Conservation (phyloP, 1,284 basidiomycete genomes). For the Trametes polyzona region DNA sequence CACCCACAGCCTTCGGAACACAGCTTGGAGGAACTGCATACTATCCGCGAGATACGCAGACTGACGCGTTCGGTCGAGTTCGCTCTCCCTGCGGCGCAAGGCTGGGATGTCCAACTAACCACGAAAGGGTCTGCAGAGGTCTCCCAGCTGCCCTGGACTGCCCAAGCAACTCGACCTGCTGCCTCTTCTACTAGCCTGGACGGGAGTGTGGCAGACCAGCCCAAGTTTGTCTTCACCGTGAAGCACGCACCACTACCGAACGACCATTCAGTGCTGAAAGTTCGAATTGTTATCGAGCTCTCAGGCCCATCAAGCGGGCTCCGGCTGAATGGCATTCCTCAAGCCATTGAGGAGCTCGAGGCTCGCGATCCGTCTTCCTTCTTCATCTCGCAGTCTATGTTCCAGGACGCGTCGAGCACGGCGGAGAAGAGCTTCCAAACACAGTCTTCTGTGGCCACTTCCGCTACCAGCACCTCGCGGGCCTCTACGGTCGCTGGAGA, state of each 20-base stretch:
- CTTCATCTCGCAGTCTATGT: conserved; percentile 56
- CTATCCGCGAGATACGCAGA: conserved; percentile 64
- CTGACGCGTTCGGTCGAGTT: conserved; percentile 82
- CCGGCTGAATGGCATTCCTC: conserved; percentile 83
- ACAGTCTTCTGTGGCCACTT: conserved; percentile 48
- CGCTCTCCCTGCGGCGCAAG: conserved; percentile 74
- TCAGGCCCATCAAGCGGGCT: conserved; percentile 78
- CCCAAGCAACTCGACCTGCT: conserved; percentile 60
- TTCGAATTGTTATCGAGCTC: conserved; percentile 78
- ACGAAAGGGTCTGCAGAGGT: conserved; percentile 75
- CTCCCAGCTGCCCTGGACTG: conserved; percentile 77
- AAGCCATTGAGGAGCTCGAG: conserved; percentile 66
- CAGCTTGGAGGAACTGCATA: conserved; percentile 62
- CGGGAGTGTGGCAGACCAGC: conserved; percentile 43
- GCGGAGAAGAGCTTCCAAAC: conserved; percentile 70
- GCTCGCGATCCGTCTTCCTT: conserved; percentile 66
- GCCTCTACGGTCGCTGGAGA: conserved; percentile 36
- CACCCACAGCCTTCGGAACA: conserved; percentile 42
- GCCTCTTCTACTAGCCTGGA: conserved; percentile 41
- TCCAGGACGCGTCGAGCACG: conserved; percentile 73
- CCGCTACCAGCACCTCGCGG: conserved; percentile 31
- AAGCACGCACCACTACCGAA: conserved; percentile 75
- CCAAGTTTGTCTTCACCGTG: conserved; percentile 70
- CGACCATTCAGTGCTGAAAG: conserved; percentile 78
- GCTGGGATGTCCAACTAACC: conserved; percentile 88